Conservation (phyloP, 176 grass and related monocot species). For the Typha latifolia region DNA sequence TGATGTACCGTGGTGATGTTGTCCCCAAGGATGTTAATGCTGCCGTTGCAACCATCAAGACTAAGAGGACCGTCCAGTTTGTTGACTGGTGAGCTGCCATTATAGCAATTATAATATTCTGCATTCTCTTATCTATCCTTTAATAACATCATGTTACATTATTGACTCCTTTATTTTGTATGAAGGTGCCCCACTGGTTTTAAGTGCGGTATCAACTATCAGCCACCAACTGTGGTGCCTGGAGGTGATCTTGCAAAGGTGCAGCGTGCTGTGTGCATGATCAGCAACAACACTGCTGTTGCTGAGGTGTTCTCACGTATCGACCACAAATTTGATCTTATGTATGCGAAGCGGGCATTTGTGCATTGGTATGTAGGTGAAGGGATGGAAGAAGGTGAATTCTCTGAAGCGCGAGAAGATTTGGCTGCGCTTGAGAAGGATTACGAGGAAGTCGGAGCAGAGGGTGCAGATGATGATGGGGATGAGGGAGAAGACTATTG, state of each 20-base stretch:
- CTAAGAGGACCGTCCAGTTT: conserved; percentile 98
- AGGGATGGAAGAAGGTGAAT: conserved; percentile 90
- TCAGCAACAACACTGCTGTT: conserved; percentile 91
- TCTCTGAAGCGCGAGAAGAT: conserved; percentile 85
- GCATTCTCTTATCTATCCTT: background rate
- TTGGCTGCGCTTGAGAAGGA: conserved; percentile 87
- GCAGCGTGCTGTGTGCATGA: conserved; percentile 90
- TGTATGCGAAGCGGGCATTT: conserved; percentile 79
- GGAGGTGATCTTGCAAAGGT: conserved; percentile 86
- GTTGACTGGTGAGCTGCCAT: conserved; percentile 76
- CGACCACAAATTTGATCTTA: conserved; percentile 90
- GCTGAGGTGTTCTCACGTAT: conserved; percentile 82
- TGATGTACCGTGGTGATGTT: conserved; percentile 98
- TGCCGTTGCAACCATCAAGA: conserved; percentile 90
- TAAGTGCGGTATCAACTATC: conserved; percentile 96
- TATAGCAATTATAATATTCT: conserved; percentile 1
- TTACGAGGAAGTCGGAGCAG: conserved; percentile 72
- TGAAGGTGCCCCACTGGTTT: conserved; percentile 84
- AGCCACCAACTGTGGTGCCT: conserved; percentile 80
- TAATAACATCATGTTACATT: background rate
- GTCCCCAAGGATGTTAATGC: conserved; percentile 98
- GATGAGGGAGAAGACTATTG: conserved; percentile 69
- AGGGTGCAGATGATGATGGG: conserved; percentile 61
- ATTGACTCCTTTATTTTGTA: background rate
- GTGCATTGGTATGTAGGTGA: conserved; percentile 94